Evolutionary conservation across 345 rosid species (phyloP).

Genomic region (Rhizophora apiculata): DNA sequence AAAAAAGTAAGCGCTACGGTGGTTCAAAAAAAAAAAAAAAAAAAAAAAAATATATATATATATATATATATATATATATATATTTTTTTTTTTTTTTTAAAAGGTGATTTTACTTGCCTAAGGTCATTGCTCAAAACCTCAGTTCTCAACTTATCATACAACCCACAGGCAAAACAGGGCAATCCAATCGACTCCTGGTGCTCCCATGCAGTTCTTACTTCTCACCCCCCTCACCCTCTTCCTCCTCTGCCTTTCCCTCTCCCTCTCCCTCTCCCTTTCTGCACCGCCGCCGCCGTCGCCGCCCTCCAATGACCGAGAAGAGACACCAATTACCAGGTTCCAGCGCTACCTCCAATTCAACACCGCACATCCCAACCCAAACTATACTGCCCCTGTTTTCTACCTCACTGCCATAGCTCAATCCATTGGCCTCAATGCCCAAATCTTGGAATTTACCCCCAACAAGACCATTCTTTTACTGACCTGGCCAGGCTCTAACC

Average conservation of each 20-base stretch:
- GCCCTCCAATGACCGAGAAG: slow-evolving; percentile 3
- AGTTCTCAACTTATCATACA: too few species aligned
- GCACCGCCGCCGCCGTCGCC: neutral
- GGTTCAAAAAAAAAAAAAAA: too few species aligned
- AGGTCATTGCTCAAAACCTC: too few species aligned
- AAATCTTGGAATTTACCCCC: slow-evolving; percentile 44
- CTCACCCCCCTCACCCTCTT: slow-evolving; percentile 3
- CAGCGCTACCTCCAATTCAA: slow-evolving; percentile 64
- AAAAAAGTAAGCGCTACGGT: too few species aligned
- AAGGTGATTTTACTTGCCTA: too few species aligned
- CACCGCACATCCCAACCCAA: slow-evolving; percentile 80
- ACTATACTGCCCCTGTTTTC: slow-evolving; percentile 56
- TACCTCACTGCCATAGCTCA: slow-evolving; percentile 53
- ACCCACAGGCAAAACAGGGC: too few species aligned
- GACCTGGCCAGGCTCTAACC: slow-evolving; percentile 73
- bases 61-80: too few species aligned
- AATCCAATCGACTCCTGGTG: too few species aligned
- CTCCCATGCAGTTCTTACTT: slow-evolving; percentile 8
- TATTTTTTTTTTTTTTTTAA: too few species aligned
- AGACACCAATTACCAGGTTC: slow-evolving; percentile 53
- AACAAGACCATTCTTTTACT: slow-evolving; percentile 56
- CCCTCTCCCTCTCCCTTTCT: slow-evolving; percentile 11
- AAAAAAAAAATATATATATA: too few species aligned
- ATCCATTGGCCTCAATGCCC: slow-evolving; percentile 48
- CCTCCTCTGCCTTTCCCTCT: neutral